Conservation (phyloP, 345 rosid species). For the Excoecaria cochinchinensis region DNA sequence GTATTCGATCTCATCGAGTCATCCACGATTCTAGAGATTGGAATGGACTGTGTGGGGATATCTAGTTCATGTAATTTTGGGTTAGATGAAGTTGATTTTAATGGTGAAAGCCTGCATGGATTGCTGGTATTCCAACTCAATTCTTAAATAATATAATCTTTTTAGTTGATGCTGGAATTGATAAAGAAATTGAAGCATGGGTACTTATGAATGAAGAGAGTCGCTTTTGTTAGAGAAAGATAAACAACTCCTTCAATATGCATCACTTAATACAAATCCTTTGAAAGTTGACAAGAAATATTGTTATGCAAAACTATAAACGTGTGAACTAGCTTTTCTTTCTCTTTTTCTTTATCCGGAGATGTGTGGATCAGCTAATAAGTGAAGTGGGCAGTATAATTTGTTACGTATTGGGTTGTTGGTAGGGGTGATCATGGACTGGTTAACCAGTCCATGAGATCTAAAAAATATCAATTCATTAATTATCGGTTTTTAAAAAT, state of each 20-base stretch:
- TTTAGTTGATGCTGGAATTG: conserved; percentile 2
- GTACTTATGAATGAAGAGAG: conserved; percentile 11
- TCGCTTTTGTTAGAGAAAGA: background rate
- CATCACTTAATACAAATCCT: conserved; percentile 16
- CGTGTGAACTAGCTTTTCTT: too few species aligned
- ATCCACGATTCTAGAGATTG: background rate
- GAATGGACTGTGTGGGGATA: background rate
- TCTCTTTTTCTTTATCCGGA: too few species aligned
- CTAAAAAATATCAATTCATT: too few species aligned
- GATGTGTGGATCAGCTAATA: too few species aligned
- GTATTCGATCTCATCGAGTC: background rate
- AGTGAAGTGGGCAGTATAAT: too few species aligned
- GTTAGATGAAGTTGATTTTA: conserved; percentile 29
- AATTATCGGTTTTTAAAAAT: too few species aligned
- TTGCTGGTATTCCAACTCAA: background rate
- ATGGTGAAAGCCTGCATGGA: conserved; percentile 12
- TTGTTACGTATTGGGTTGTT: too few species aligned
- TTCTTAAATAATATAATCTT: background rate
- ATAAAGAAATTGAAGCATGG: conserved; percentile 29
- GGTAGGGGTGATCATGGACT: too few species aligned
- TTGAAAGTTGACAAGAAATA: background rate
- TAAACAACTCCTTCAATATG: conserved; percentile 10
- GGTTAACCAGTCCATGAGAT: too few species aligned
- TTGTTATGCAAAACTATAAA: too few species aligned
- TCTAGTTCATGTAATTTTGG: conserved; percentile 25